Conservation (phyloP, 164 flowering plant species). For the Houttuynia cordata region DNA sequence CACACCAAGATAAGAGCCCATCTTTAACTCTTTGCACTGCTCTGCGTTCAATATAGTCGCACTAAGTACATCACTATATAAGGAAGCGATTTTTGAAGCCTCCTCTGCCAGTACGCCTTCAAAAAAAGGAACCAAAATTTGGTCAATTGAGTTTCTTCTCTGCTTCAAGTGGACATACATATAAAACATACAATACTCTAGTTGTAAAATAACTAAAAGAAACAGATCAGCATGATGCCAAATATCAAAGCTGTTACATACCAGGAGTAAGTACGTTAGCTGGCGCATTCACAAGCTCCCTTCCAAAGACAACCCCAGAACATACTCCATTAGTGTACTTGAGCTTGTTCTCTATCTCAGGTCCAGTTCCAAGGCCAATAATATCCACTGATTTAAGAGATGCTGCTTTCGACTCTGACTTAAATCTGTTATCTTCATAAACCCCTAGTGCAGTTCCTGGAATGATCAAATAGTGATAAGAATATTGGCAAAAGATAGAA, state of each 20-base stretch:
- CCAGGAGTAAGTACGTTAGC: slow-evolving; percentile 99
- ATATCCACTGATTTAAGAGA: slow-evolving; percentile 66
- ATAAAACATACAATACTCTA: not conserved
- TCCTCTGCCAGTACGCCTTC: slow-evolving; percentile 79
- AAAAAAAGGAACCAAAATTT: not conserved
- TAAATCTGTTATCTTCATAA: slow-evolving; percentile 75
- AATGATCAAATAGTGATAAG: not conserved
- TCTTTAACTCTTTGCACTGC: slow-evolving; percentile 82
- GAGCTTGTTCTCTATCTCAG: slow-evolving; percentile 71
- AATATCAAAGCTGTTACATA: slow-evolving; percentile 14
- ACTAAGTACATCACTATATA: slow-evolving; percentile 65
- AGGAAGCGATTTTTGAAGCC: slow-evolving; percentile 74
- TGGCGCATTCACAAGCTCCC: slow-evolving; percentile 89
- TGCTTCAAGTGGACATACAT: too few relatives aligned
- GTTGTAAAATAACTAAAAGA: not conserved
- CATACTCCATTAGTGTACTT: slow-evolving; percentile 64
- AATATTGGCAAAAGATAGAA: too few relatives aligned
- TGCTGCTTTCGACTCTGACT: slow-evolving; percentile 67
- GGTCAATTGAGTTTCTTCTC: too few relatives aligned
- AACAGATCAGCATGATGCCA: not conserved
- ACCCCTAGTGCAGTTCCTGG: slow-evolving; percentile 69
- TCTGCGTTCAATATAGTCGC: slow-evolving; percentile 70
- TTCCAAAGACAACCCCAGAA: slow-evolving; percentile 69
- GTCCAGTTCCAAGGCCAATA: slow-evolving; percentile 79
- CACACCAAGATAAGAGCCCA: slow-evolving; percentile 95